Evolutionary conservation across 352 stramenopile genomes (phyloP).

Genomic region (Phytophthora uliginosa): DNA sequence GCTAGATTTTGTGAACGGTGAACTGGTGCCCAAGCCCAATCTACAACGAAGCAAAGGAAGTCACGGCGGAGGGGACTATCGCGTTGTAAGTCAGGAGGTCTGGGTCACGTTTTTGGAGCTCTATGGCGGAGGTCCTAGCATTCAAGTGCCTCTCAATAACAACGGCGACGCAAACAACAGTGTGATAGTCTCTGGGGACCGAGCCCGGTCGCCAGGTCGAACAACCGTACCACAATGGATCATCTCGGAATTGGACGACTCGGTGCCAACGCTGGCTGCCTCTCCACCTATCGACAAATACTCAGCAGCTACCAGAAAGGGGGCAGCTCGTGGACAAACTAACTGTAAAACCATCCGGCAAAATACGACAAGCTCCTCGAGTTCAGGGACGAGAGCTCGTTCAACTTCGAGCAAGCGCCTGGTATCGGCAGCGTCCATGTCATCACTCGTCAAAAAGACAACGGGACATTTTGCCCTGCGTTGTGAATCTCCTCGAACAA

Average conservation of each 20-base stretch:
- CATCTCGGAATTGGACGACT: constrained; percentile 68
- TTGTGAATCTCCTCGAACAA: constrained; percentile 19
- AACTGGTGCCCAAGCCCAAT: constrained; percentile 55
- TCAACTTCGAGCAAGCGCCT: constrained; percentile 22
- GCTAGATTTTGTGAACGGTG: constrained; percentile 73
- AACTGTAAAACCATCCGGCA: constrained; percentile 8
- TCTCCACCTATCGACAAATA: constrained; percentile 12
- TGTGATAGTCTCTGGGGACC: not conserved
- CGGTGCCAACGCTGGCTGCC: constrained; percentile 27
- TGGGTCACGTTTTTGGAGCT: constrained; percentile 69
- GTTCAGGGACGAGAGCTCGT: constrained; percentile 3
- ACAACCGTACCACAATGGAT: constrained; percentile 40
- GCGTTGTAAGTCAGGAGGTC: constrained; percentile 74
- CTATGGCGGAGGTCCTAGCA: constrained; percentile 76
- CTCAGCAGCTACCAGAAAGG: constrained; percentile 27
- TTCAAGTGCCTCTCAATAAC: constrained; percentile 42
- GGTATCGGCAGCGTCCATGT: constrained; percentile 28
- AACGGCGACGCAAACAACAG: not conserved
- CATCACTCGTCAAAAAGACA: constrained; percentile 32
- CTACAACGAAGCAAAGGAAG: constrained; percentile 55
- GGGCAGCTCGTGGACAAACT: constrained; percentile 10
- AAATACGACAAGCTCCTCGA: not conserved
- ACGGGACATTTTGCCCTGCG: constrained; percentile 1
- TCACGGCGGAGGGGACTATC: constrained; percentile 56
- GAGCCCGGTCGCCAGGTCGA: constrained; percentile 4